These are phyloP conservation scores for Flaveria ramosissima DNA, from an alignment of 129 eudicot genomes.

Conservation along the genomic window DNA sequence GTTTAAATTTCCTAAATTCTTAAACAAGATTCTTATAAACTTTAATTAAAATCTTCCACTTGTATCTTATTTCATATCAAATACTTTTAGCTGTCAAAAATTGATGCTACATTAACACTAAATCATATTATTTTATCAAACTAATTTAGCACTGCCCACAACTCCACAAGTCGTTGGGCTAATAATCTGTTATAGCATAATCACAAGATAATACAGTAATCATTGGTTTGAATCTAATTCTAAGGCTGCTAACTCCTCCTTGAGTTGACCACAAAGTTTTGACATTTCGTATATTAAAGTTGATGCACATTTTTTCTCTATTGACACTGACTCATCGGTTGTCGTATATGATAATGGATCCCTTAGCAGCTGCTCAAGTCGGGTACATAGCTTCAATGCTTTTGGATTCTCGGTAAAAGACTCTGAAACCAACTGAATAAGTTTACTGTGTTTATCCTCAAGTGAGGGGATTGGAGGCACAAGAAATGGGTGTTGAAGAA, in stretches of 20 bases:
- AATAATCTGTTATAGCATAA: not conserved
- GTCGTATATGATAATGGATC: slow-evolving; percentile 37
- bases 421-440: slow-evolving; percentile 57
- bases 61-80: too few species aligned
- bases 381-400: slow-evolving; percentile 44
- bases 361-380: slow-evolving; percentile 49
- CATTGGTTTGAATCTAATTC: slow-evolving; percentile 5
- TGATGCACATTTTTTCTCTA: slow-evolving; percentile 38
- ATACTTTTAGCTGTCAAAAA: too few species aligned
- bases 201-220: slow-evolving; percentile 14
- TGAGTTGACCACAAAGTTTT: slow-evolving; percentile 60
- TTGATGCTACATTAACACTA: not conserved
- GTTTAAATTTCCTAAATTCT: too few species aligned
- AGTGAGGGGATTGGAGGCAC: slow-evolving; percentile 60
- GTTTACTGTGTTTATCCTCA: slow-evolving; percentile 23
- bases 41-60: too few species aligned
- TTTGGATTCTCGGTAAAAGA: slow-evolving; percentile 49
- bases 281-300: slow-evolving; percentile 54
- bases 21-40: too few species aligned
- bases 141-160: not conserved
- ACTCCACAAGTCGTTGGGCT: not conserved
- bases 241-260: slow-evolving; percentile 40
- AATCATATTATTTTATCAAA: not conserved
- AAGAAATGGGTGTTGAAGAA: slow-evolving; percentile 88
- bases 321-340: slow-evolving; percentile 21